phyloP scores from a whole-genome alignment of 1,284 basidiomycete species.

The Xerocomus amazonicus region DNA sequence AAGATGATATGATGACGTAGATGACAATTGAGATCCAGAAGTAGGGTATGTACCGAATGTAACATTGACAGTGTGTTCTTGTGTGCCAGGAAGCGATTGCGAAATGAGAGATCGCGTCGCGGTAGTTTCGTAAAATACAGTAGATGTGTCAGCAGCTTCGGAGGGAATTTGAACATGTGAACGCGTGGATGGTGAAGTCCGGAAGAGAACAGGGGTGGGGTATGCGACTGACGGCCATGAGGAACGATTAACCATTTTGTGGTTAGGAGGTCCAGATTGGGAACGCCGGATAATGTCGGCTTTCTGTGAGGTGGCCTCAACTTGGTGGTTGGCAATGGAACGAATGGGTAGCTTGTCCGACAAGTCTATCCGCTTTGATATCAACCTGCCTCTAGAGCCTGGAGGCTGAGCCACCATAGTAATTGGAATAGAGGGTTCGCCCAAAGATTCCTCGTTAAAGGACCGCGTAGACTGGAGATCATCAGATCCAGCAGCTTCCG shows the following conservation, averaged over 20 bases:
- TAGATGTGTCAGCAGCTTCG: conserved; percentile 38
- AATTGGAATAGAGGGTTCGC: conserved; percentile 15
- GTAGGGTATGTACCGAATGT: conserved; percentile 38
- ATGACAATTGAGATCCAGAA: conserved; percentile 41
- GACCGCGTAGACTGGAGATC: conserved; percentile 62
- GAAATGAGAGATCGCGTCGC: conserved; percentile 30
- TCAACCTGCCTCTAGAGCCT: conserved; percentile 26
- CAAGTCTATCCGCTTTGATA: conserved; percentile 12
- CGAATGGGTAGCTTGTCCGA: conserved; percentile 10
- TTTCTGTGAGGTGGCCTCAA: conserved; percentile 27
- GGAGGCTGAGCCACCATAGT: conserved; percentile 7
- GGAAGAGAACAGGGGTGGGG: conserved; percentile 36
- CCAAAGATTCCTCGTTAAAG: conserved; percentile 44
- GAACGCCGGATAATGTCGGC: conserved; percentile 39
- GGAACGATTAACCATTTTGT: conserved; percentile 33
- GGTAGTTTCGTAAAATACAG: conserved; percentile 59
- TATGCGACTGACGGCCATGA: conserved; percentile 36
- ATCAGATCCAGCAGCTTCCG: conserved; percentile 60
- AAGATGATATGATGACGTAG: conserved; percentile 31
- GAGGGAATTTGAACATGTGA: conserved; percentile 33
- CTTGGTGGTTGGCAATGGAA: conserved; percentile 21
- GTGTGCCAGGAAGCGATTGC: conserved; percentile 15
- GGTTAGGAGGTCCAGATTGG: conserved; percentile 39
- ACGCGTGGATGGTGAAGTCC: conserved; percentile 39
- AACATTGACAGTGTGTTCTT: conserved; percentile 25